Conservation (phyloP, 805 yeast species). For the Candida ortonii region DNA sequence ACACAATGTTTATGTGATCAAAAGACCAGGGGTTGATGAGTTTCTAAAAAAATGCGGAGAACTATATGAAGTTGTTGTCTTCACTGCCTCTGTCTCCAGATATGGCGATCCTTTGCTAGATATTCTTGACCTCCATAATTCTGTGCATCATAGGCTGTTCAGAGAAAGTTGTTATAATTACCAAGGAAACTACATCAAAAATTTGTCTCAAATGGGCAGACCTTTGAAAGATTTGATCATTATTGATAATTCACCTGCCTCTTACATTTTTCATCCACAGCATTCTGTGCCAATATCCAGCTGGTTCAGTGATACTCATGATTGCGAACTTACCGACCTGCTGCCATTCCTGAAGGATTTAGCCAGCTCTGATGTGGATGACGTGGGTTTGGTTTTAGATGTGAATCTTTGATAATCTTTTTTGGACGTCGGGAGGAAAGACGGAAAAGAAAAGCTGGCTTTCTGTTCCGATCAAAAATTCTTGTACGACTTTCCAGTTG, state of each 20-base stretch:
- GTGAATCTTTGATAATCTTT: slow-evolving; percentile 40
- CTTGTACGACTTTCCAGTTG: too few species aligned
- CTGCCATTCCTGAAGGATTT: slow-evolving; percentile 88
- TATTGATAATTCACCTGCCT: slow-evolving; percentile 96
- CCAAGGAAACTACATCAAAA: slow-evolving; percentile 93
- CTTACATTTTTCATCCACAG: slow-evolving; percentile 96
- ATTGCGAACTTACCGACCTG: slow-evolving; percentile 88
- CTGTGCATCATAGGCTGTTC: slow-evolving; percentile 87
- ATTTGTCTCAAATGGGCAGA: slow-evolving; percentile 90
- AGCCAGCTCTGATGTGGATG: slow-evolving; percentile 68
- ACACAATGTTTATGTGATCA: slow-evolving; percentile 93
- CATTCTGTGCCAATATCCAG: slow-evolving; percentile 96
- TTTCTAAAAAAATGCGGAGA: slow-evolving; percentile 80
- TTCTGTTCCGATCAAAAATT: slow-evolving; percentile 3
- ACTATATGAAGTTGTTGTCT: slow-evolving; percentile 90
- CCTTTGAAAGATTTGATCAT: slow-evolving; percentile 83
- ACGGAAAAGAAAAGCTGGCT: slow-evolving; percentile 9
- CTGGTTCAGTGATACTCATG: slow-evolving; percentile 98
- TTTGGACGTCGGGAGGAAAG: slow-evolving; percentile 32
- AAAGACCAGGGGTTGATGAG: slow-evolving; percentile 97
- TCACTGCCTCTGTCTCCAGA: slow-evolving; percentile 92
- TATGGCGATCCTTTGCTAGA: slow-evolving; percentile 95
- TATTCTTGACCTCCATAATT: slow-evolving; percentile 70
- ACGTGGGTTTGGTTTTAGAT: slow-evolving; percentile 83
- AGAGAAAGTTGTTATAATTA: slow-evolving; percentile 92